Percentiles rank a stretch among this genome's conserved stretches.
Evolutionary conservation across 2,329 filamentous ascomycete genomes (phyloP).

Genomic region (Davidsoniella virescens): DNA sequence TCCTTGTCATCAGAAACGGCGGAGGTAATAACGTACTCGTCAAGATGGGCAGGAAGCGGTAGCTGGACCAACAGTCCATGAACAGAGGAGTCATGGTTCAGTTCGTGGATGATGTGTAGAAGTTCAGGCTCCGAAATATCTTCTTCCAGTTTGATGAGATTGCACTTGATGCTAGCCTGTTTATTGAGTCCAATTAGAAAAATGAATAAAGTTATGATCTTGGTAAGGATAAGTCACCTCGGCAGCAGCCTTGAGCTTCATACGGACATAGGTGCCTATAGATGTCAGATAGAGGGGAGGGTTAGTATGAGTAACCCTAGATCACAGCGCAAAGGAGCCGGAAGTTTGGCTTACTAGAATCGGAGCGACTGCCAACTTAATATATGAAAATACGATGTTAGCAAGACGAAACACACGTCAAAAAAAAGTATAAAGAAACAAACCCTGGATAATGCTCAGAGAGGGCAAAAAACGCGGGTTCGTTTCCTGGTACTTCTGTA

Average conservation of each 20-base stretch:
- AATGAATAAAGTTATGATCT: neutral
- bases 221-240: constrained; percentile 44
- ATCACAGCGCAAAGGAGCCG: neutral
- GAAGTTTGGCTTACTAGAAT: constrained; percentile 54
- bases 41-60: constrained; percentile 74
- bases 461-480: constrained; percentile 82
- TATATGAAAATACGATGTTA: too few relatives aligned
- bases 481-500: constrained; percentile 60
- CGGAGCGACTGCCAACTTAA: constrained; percentile 75
- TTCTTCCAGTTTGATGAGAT: constrained; percentile 69
- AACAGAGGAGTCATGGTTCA: constrained; percentile 75
- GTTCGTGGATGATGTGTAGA: constrained; percentile 59
- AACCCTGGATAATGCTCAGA: constrained; percentile 84
- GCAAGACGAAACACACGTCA: neutral
- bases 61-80: constrained; percentile 92
- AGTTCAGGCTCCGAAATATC: constrained; percentile 72
- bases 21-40: constrained; percentile 80
- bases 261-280: constrained; percentile 89
- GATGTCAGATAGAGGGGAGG: constrained; percentile 15
- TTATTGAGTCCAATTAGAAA: neutral
- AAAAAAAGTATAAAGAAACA: neutral
- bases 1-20: constrained; percentile 88
- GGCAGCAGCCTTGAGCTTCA: constrained; percentile 94
- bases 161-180: constrained; percentile 81
- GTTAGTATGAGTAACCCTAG: constrained; percentile 16